phyloP scores from a whole-genome alignment of 2,329 filamentous ascomycete genomes.

The Paraphaeosphaeria minitans region DNA sequence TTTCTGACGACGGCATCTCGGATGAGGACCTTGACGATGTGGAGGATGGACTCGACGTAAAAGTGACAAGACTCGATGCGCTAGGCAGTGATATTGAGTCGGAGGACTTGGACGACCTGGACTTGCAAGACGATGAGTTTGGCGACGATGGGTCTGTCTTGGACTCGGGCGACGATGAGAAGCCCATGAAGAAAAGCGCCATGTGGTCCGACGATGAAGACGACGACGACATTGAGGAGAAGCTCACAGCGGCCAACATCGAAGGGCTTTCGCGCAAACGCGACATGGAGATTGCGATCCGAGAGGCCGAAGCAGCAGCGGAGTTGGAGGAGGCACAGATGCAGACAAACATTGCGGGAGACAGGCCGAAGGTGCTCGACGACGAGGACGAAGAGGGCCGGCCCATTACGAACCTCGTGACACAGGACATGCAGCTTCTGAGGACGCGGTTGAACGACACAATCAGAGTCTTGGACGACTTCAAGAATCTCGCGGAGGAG shows the following conservation, averaged over 20 bases:
- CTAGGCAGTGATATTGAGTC: conserved; percentile 46
- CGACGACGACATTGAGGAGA: conserved; percentile 86
- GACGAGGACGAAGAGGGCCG: conserved; percentile 66
- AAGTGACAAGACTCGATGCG: conserved; percentile 46
- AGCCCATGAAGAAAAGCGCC: conserved; percentile 53
- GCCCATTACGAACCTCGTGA: conserved; percentile 65
- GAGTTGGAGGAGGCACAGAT: conserved; percentile 85
- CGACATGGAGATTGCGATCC: conserved; percentile 75
- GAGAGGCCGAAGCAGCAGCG: conserved; percentile 80
- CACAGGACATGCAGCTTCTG: conserved; percentile 85
- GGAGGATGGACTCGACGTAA: conserved; percentile 34
- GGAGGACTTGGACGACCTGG: conserved; percentile 43
- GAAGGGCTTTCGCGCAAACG: conserved; percentile 86
- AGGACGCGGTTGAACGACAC: conserved; percentile 90
- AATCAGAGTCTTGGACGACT: conserved; percentile 87
- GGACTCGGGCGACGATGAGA: conserved; percentile 67
- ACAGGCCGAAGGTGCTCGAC: conserved; percentile 69
- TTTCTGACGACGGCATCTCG: conserved; percentile 28
- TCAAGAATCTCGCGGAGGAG: conserved; percentile 78
- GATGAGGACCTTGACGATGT: conserved; percentile 30
- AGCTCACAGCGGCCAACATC: conserved; percentile 93
- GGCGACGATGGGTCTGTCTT: conserved; percentile 49
- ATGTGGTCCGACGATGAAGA: conserved; percentile 98
- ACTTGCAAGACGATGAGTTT: conserved; percentile 50
- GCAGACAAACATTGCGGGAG: conserved; percentile 90